Conservation (phyloP, 805 yeast species). For the Blastobotrys chiropterorum region DNA sequence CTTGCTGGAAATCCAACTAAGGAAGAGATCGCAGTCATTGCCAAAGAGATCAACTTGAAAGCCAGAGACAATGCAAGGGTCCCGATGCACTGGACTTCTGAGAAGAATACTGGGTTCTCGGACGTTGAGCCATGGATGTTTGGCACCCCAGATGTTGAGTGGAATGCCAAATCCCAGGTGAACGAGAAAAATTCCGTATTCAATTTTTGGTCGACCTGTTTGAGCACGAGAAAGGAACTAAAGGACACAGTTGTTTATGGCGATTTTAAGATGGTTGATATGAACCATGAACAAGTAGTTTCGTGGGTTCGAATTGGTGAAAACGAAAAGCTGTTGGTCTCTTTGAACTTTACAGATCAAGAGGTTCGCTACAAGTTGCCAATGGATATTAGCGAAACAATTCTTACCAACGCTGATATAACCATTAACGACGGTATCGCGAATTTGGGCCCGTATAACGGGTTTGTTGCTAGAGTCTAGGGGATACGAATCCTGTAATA, state of each 20-base stretch:
- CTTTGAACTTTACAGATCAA: slow-evolving; percentile 39
- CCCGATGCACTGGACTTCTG: slow-evolving; percentile 50
- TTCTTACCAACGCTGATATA: background rate
- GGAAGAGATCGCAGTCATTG: slow-evolving; percentile 8
- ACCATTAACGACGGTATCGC: background rate
- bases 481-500: too few species aligned
- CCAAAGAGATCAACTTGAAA: slow-evolving; percentile 14
- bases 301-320: slow-evolving; percentile 35
- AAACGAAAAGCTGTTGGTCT: slow-evolving; percentile 32
- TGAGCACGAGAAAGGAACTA: slow-evolving; percentile 39
- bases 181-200: slow-evolving; percentile 42
- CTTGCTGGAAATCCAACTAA: slow-evolving; percentile 20
- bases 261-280: slow-evolving; percentile 38
- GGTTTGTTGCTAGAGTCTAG: slow-evolving; percentile 1
- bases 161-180: slow-evolving; percentile 44
- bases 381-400: slow-evolving; percentile 11
- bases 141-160: slow-evolving; percentile 42
- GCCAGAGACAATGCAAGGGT: slow-evolving; percentile 51
- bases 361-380: slow-evolving; percentile 30
- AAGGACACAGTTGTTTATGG: slow-evolving; percentile 44
- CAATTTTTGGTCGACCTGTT: slow-evolving; percentile 40
- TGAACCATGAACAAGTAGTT: slow-evolving; percentile 38
- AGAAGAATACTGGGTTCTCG: slow-evolving; percentile 42
- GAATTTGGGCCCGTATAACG: background rate
- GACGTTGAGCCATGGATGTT: slow-evolving; percentile 47